These are phyloP conservation scores for Caloboletus firmus DNA, from an alignment of 1,284 basidiomycete species.

Conservation along the genomic window DNA sequence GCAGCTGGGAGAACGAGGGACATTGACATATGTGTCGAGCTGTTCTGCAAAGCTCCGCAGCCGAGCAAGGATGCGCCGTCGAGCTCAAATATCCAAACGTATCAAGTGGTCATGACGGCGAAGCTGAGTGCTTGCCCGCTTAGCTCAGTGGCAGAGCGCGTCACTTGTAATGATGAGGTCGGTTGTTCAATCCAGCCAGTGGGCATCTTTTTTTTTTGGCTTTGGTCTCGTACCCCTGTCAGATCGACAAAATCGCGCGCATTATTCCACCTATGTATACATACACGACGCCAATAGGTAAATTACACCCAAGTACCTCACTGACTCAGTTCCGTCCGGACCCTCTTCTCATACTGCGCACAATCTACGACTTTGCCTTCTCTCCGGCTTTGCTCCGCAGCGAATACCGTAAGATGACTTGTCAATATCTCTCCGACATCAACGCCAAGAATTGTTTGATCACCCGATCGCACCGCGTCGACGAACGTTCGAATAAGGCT, in stretches of 20 bases:
- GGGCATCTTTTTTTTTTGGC: slow-evolving; percentile 34
- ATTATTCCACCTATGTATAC: not conserved
- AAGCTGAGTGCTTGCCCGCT: slow-evolving; percentile 38
- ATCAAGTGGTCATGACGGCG: not conserved
- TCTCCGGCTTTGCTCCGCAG: slow-evolving; percentile 73
- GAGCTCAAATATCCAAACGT: not conserved
- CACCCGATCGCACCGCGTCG: slow-evolving; percentile 61
- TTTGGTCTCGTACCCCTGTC: too few species aligned
- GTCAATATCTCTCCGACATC: slow-evolving; percentile 66
- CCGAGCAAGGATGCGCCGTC: too few species aligned
- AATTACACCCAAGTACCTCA: not conserved
- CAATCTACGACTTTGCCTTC: slow-evolving; percentile 69
- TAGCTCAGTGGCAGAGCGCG: slow-evolving; percentile 62
- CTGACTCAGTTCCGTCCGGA: slow-evolving; percentile 37
- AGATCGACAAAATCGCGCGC: not conserved
- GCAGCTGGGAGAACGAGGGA: slow-evolving; percentile 1
- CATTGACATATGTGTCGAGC: not conserved
- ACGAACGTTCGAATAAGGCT: slow-evolving; percentile 74
- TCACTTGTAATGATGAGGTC: slow-evolving; percentile 61
- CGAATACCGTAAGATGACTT: slow-evolving; percentile 82
- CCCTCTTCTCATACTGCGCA: slow-evolving; percentile 54
- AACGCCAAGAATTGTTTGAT: slow-evolving; percentile 66
- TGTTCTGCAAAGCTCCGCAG: not conserved
- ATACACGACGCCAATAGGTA: not conserved
- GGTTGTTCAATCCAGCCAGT: slow-evolving; percentile 56